Evolutionary conservation across 1,139 yeast species (phyloP).

Genomic region (Pneumocystis canis): DNA sequence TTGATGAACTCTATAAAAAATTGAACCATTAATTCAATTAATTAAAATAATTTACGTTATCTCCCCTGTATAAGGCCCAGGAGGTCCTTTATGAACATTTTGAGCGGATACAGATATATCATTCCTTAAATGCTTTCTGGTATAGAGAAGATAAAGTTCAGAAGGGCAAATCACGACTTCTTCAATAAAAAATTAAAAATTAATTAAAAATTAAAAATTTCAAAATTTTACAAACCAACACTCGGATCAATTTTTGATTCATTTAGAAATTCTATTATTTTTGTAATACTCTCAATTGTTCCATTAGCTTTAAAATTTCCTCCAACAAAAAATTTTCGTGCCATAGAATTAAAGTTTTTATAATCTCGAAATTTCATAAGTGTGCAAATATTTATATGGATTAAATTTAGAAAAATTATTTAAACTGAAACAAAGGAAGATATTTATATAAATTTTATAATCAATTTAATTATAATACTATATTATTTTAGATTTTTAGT

Average conservation of each 20-base stretch:
- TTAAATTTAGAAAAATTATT: too few relatives aligned
- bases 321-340: conserved; percentile 69
- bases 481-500: too few relatives aligned
- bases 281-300: conserved; percentile 66
- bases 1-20: conserved; percentile 41
- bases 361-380: too few relatives aligned
- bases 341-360: conserved; percentile 25
- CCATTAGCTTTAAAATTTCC: conserved; percentile 96
- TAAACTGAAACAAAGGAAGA: not conserved
- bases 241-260: conserved; percentile 55
- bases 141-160: conserved; percentile 72
- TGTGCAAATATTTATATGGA: not conserved
- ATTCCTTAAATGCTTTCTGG: conserved; percentile 55
- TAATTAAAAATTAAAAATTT: not conserved
- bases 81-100: conserved; percentile 70
- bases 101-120: conserved; percentile 79
- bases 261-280: conserved; percentile 74
- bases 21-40: not conserved
- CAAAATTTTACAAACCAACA: conserved; percentile 19
- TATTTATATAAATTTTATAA: not conserved
- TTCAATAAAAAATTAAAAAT: conserved; percentile 21
- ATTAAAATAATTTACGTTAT: conserved; percentile 32
- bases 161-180: conserved; percentile 97
- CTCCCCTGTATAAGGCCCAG: conserved; percentile 99
- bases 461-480: not conserved